Conservation (phyloP, 495 filamentous ascomycete genomes). For the Neurospora sp. region DNA sequence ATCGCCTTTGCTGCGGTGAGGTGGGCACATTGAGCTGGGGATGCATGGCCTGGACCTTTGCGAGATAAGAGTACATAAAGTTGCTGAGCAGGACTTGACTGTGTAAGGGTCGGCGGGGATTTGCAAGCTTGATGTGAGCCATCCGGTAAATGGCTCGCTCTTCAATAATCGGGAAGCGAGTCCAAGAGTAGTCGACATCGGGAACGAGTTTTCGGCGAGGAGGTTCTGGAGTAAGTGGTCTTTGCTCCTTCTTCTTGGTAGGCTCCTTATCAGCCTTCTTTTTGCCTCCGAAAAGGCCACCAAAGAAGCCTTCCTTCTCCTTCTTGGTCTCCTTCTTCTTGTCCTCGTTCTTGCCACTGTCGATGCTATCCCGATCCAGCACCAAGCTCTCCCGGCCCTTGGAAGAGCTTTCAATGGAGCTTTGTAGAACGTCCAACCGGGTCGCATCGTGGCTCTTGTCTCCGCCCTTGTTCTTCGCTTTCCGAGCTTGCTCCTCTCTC, state of each 20-base stretch:
- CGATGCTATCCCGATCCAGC: conserved; percentile 64
- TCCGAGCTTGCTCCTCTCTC: conserved; percentile 44
- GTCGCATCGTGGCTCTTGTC: conserved; percentile 63
- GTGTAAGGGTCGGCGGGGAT: conserved; percentile 82
- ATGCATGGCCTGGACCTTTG: conserved; percentile 97
- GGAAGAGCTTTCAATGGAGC: conserved; percentile 55
- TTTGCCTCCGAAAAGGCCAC: conserved; percentile 80
- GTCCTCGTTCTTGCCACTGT: conserved; percentile 69
- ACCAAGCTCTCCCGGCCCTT: conserved; percentile 76
- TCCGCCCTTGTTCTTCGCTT: conserved; percentile 43
- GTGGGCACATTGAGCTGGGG: conserved; percentile 75
- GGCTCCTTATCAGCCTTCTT: conserved; percentile 60
- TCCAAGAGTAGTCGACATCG: conserved; percentile 92
- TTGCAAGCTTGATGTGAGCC: conserved; percentile 97
- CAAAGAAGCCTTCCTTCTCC: conserved; percentile 75
- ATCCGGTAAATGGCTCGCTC: conserved; percentile 97
- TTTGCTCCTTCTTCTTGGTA: conserved; percentile 58
- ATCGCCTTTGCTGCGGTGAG: conserved; percentile 51
- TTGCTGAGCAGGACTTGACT: conserved; percentile 97
- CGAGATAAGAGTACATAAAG: conserved; percentile 99
- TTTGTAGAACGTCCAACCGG: conserved; percentile 71
- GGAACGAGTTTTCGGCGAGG: conserved; percentile 59
- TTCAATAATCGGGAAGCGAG: conserved; percentile 88
- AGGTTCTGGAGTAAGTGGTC: conserved; percentile 73
- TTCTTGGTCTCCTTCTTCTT: conserved; percentile 85